Base-by-base conservation (phyloP, 1,139 yeast species). In the Hanseniaspora uvarum region DNA sequence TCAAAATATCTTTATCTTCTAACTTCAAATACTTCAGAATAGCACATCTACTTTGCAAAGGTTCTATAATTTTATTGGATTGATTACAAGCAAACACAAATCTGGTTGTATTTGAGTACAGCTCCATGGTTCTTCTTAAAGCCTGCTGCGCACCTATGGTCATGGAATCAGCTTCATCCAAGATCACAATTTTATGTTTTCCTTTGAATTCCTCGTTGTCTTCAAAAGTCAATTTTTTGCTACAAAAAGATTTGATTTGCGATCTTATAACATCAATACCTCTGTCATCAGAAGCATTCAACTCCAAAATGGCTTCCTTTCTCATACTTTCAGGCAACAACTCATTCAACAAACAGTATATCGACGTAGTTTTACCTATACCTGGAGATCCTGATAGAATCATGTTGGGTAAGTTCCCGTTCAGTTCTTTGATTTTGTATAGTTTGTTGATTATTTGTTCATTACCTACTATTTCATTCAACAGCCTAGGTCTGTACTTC, bases 111-210 rank as follows among this genome's bases (percentile, higher is more conserved):
- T 84, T 84, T 31, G 96, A 85, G 64, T 87, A 92, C 30, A 92
- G 78, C 65, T 92, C 99, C 98, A 92, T 92, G 1, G 97, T 92
- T 68, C 98, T 78, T 72, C 98, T 80, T 61, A 92, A 73, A 0
- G 98, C 98, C 14, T 96, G 96, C 67, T 92, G 98, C 0, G 98
- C 98, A 66, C 94, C 98, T 61, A 96, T 77, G 19, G 94, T 82
- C 65, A 92, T 75, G 1, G 87, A 85, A 66, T 92, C 97, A 0
- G 96, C 97, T 68, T 89, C 97, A 68, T 89, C 97, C 58, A 89
- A 71, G 54, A 89, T 88, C 59, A 92, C 78, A 57, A 92, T 86
- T 73, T 92, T 92, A 64, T 92, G 96, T 61, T 81, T 78, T 58
- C 79, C 96, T 30, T 39, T 39, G 30, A 55, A 72, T 77, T 60